A percentile compares a stretch with the other conserved stretches of the same genome.
Conservation (phyloP, 176 grass and related monocot species). For the Chrysopogon serrulatus region DNA sequence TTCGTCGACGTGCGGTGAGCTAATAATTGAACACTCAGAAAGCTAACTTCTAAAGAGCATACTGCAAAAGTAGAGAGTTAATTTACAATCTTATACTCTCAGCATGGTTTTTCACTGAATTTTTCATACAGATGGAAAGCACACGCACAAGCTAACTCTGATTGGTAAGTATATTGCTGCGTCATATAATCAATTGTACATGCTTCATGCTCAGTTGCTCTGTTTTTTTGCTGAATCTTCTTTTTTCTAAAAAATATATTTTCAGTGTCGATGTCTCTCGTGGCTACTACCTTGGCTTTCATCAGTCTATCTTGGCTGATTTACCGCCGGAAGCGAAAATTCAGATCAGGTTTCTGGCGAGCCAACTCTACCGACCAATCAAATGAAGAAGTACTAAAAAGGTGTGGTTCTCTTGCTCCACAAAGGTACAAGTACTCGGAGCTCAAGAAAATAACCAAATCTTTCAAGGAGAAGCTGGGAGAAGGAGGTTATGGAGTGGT, state of each 20-base stretch:
- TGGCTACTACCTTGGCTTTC: background rate
- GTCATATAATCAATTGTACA: background rate
- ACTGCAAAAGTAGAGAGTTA: background rate
- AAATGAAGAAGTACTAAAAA: slow-evolving; percentile 21
- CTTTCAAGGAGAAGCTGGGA: slow-evolving; percentile 46
- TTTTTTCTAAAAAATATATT: too few relatives aligned
- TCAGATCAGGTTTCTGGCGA: background rate
- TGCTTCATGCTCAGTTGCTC: background rate
- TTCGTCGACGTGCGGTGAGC: slow-evolving; percentile 3
- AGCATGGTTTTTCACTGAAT: background rate
- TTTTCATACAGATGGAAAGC: slow-evolving; percentile 13
- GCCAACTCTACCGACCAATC: background rate
- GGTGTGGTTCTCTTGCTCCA: slow-evolving; percentile 45
- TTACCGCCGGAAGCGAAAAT: background rate
- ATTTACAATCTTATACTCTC: background rate
- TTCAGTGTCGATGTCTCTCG: slow-evolving; percentile 15
- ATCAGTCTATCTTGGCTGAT: slow-evolving; percentile 13
- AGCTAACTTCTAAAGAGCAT: background rate
- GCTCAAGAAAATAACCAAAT: slow-evolving; percentile 52
- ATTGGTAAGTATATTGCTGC: slow-evolving; percentile 11
- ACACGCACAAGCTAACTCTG: background rate
- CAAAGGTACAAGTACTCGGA: slow-evolving; percentile 50
- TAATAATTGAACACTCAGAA: background rate
- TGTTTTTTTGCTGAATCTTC: background rate
- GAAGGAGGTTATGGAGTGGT: slow-evolving; percentile 59